Base-by-base conservation (phyloP, 768 basidiomycete species). In the Boletus sensibilis region DNA sequence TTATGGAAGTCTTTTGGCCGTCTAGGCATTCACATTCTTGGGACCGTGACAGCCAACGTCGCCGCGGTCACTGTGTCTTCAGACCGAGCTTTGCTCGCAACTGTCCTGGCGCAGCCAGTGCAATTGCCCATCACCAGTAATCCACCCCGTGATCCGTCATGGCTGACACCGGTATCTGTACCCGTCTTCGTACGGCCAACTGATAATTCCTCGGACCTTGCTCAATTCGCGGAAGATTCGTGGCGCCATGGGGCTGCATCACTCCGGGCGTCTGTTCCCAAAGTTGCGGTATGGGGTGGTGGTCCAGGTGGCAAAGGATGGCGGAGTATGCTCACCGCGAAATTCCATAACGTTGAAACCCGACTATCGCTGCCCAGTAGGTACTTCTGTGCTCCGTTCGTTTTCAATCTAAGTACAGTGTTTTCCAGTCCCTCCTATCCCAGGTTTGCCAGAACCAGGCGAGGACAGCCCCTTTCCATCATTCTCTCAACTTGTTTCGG, bases 1-100 rank as follows among this genome's bases (percentile, higher is more conserved):
- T 55, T 83, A 31, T 87, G 85, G 85, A 90, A 87, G 70, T 74
- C 79, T 2, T 55, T 90, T 18, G 90, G 88, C 3, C 78, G 87
- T 34, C 85, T 87, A 80, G 82, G 87, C 6, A 78, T 92, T 31
- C 75, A 76, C 34, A 71, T 67, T 13, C 62, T 92, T 50, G 80
- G 82, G 58, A 75, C 71, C 14, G 80, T 88, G 13, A 79, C 88
- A 5, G 77, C 87, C 40, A 72, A 78, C 52, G 70, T 86, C 51
- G 79, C 76, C 44, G 78, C 77, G 3, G 76, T 88, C 56, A 66
- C 75, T 31, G 65, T 91, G 3, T 70, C 75, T 25, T 78, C 84
- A 6, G 69, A 78, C 43, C 53, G 18, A 49, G 58, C 70, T 9
- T 60, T 76, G 4, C 80, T 91, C 6, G 78, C 79, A 5, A 72